These are phyloP conservation scores for Starmerella stellata DNA, from an alignment of 805 yeast species.

Conservation along the genomic window DNA sequence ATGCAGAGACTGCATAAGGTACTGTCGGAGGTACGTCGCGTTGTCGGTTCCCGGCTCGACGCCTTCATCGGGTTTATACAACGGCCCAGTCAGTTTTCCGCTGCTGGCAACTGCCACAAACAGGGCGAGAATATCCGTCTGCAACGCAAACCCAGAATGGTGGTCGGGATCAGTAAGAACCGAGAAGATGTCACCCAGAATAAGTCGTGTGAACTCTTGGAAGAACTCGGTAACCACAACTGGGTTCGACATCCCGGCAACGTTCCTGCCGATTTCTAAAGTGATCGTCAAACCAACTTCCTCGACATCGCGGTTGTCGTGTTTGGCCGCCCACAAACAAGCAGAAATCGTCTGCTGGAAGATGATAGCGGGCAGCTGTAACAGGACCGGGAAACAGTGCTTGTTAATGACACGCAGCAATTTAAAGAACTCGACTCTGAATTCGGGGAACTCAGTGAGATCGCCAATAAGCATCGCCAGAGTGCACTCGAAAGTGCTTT, in stretches of 20 bases:
- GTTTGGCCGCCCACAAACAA: conserved; percentile 95
- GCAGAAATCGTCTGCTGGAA: conserved; percentile 84
- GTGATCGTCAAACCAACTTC: conserved; percentile 74
- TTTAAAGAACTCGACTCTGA: conserved; percentile 88
- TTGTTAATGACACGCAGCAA: conserved; percentile 71
- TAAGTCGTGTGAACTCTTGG: conserved; percentile 72
- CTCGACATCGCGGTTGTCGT: conserved; percentile 92
- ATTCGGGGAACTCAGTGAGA: conserved; percentile 93
- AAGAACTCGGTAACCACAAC: conserved; percentile 73
- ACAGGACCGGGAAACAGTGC: conserved; percentile 68
- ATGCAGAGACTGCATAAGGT: conserved; percentile 59
- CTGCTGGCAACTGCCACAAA: conserved; percentile 69
- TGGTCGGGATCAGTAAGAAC: conserved; percentile 95
- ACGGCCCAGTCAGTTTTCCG: conserved; percentile 53
- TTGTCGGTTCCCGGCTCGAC: conserved; percentile 78
- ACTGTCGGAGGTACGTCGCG: conserved; percentile 58
- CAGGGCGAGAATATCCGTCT: conserved; percentile 66
- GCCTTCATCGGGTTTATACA: conserved; percentile 51
- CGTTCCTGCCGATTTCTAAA: conserved; percentile 65
- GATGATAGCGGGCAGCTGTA: conserved; percentile 78
- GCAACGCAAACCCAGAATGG: conserved; percentile 84
- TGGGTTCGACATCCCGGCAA: conserved; percentile 43
- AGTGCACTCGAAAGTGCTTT: conserved; percentile 85
- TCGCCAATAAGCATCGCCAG: conserved; percentile 89
- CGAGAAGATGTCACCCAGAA: conserved; percentile 76